Percentiles rank a stretch among this genome's conserved stretches.
Conservation (phyloP, 257 asterid genomes). For the Nicotiana sylvestris region DNA sequence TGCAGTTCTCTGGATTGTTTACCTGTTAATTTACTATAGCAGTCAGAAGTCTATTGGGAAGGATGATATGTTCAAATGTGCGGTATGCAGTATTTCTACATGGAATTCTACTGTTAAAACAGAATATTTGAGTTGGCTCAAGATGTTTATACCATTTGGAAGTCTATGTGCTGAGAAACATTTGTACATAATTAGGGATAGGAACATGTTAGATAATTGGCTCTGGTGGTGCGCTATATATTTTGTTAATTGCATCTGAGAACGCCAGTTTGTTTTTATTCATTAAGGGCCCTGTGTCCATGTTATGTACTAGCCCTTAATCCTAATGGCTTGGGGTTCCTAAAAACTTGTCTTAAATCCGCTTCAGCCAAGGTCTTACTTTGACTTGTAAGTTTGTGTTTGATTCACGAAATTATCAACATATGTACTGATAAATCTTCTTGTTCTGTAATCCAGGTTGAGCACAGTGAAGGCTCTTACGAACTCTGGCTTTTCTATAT, state of each 20-base stretch:
- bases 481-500: conserved; percentile 49
- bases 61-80: conserved; percentile 36
- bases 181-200: not conserved
- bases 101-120: not conserved
- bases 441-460: conserved; percentile 28
- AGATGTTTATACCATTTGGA: not conserved
- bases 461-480: conserved; percentile 26
- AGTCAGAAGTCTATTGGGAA: conserved; percentile 34
- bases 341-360: not conserved
- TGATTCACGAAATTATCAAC: not conserved
- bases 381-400: not conserved
- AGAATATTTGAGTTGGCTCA: not conserved
- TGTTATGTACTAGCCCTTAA: conserved; percentile 1
- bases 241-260: not conserved
- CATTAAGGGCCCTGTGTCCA: not conserved
- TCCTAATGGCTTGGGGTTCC: not conserved
- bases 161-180: not conserved
- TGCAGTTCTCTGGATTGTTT: conserved; percentile 38
- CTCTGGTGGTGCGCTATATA: not conserved
- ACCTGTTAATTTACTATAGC: conserved; percentile 41
- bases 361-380: not conserved
- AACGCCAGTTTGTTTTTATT: not conserved
- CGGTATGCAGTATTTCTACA: conserved; percentile 27
- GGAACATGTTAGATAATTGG: not conserved
- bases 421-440: not conserved